phyloP scores from a whole-genome alignment of 257 asterid species.

The Henckelia pumila region DNA sequence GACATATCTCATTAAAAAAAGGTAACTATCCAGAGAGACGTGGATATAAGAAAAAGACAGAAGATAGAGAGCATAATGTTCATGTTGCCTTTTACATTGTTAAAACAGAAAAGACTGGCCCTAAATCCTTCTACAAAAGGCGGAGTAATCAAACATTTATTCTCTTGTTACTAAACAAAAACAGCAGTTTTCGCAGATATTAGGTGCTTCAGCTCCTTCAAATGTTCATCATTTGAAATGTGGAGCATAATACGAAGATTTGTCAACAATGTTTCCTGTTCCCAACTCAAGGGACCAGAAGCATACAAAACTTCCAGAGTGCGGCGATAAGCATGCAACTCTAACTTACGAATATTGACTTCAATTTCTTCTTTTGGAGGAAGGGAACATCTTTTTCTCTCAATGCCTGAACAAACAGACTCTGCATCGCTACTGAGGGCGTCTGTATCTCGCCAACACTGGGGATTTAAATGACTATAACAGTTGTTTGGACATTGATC shows the following conservation, averaged over 20 bases:
- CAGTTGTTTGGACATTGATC: conserved; percentile 39
- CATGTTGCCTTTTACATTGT: conserved; percentile 43
- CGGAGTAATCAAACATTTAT: conserved; percentile 15
- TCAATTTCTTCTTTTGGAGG: conserved; percentile 55
- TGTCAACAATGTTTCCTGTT: conserved; percentile 75
- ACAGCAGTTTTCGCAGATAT: conserved; percentile 50
- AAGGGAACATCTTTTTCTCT: conserved; percentile 40
- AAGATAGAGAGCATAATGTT: conserved; percentile 35
- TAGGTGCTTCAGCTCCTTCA: conserved; percentile 72
- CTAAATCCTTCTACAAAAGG: conserved; percentile 24
- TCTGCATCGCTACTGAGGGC: conserved; percentile 59
- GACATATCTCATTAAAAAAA: conserved; percentile 8
- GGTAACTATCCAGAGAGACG: conserved; percentile 30
- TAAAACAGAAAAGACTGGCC: conserved; percentile 23
- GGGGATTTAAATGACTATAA: conserved; percentile 30
- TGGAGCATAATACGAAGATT: conserved; percentile 80
- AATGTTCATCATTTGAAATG: conserved; percentile 91
- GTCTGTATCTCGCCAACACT: conserved; percentile 40
- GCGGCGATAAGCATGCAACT: conserved; percentile 77
- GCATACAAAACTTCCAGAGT: conserved; percentile 73
- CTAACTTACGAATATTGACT: conserved; percentile 61
- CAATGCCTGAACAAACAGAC: conserved; percentile 44
- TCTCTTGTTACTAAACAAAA: conserved; percentile 38
- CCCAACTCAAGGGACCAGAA: conserved; percentile 96
- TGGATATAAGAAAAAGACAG: conserved; percentile 23